Conservation (phyloP, 2,329 filamentous ascomycete species). For the Polychaeton citri region DNA sequence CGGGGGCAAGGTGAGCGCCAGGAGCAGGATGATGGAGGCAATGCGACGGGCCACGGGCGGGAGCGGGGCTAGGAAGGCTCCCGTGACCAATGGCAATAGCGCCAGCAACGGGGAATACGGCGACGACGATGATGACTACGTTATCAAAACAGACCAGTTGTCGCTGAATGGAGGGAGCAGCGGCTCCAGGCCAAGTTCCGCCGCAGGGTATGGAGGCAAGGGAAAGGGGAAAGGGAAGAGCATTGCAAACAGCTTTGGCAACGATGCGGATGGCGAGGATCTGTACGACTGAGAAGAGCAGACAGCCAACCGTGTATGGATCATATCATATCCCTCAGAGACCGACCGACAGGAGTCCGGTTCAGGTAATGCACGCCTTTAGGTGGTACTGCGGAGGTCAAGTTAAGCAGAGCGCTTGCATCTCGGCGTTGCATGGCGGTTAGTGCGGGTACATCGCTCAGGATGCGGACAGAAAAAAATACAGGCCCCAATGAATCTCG, state of each 20-base stretch:
- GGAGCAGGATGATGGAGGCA: conserved; percentile 5
- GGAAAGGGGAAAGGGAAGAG: conserved; percentile 24
- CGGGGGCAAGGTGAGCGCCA: background rate
- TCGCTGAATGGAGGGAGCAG: conserved; percentile 11
- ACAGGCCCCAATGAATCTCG: too few species aligned
- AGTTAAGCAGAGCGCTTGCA: too few species aligned
- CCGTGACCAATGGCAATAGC: conserved; percentile 1
- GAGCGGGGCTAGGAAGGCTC: too few species aligned
- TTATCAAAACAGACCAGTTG: conserved; percentile 27
- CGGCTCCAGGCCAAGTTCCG: conserved; percentile 3
- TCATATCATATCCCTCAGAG: too few species aligned
- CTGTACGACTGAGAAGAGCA: conserved; percentile 25
- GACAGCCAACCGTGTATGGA: too few species aligned
- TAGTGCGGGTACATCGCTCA: too few species aligned
- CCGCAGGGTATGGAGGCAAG: conserved; percentile 6
- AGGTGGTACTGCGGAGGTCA: too few species aligned
- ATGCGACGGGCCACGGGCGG: conserved; percentile 9
- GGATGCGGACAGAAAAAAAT: too few species aligned
- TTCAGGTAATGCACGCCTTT: too few species aligned
- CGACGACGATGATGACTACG: conserved; percentile 26
- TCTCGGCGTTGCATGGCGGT: too few species aligned
- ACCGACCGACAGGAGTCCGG: too few species aligned
- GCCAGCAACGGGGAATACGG: conserved; percentile 4
- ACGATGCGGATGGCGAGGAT: conserved; percentile 26
- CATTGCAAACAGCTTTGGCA: conserved; percentile 26